Evolutionary conservation across 2,329 filamentous ascomycete genomes (phyloP).

Genomic region (Thyridium curvatum): DNA sequence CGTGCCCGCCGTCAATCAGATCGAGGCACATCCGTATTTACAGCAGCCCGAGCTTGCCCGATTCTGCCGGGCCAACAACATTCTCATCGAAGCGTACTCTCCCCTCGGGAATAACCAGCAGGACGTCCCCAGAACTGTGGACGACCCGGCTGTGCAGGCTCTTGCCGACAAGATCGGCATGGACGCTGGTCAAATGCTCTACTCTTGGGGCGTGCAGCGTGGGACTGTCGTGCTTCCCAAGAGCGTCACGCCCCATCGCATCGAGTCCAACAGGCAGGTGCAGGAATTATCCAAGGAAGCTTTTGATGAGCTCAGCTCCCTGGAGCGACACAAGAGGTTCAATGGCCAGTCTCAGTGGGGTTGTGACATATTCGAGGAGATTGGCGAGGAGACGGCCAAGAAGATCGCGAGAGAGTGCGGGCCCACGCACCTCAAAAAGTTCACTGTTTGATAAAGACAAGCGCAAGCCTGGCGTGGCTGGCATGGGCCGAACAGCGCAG

Average conservation of each 20-base stretch:
- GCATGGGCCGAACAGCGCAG: too few species aligned
- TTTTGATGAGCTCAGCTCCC: conserved; percentile 26
- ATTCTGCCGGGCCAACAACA: conserved; percentile 50
- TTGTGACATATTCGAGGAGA: conserved; percentile 35
- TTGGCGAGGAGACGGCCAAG: conserved; percentile 27
- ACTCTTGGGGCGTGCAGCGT: conserved; percentile 48
- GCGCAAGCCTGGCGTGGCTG: too few species aligned
- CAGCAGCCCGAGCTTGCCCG: conserved; percentile 53
- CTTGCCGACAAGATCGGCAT: conserved; percentile 34
- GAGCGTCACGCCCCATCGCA: conserved; percentile 43
- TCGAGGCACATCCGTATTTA: conserved; percentile 63
- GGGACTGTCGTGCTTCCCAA: conserved; percentile 49
- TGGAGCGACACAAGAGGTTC: conserved; percentile 35
- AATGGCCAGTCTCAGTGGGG: conserved; percentile 36
- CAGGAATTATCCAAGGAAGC: conserved; percentile 25
- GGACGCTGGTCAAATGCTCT: conserved; percentile 38
- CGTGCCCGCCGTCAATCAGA: conserved; percentile 58
- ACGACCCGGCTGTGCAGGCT: conserved; percentile 39
- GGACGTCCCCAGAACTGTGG: conserved; percentile 29
- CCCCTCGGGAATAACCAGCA: conserved; percentile 52
- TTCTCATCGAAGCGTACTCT: conserved; percentile 58
- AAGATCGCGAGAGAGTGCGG: conserved; percentile 23
- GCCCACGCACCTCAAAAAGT: conserved; percentile 27
- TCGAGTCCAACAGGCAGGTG: conserved; percentile 38
- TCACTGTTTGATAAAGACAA: too few species aligned